A percentile compares a stretch with the other conserved stretches of the same genome.
phyloP scores from a whole-genome alignment of 1,284 basidiomycete species.

The Papiliotrema terrestris region DNA sequence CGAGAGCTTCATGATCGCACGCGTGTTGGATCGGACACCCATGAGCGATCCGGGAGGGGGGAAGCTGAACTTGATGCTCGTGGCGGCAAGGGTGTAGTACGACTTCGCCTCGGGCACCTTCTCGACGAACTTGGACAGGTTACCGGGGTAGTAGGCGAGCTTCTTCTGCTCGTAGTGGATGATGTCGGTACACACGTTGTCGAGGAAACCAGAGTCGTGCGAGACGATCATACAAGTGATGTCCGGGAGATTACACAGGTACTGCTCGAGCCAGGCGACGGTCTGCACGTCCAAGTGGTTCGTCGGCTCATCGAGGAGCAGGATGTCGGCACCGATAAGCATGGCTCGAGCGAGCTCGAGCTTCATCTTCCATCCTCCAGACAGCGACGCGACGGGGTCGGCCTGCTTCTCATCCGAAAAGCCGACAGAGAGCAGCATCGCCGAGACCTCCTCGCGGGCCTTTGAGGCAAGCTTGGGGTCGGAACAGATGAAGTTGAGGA shows the following conservation, averaged over 20 bases:
- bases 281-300: conserved; percentile 78
- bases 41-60: conserved; percentile 93
- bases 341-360: conserved; percentile 89
- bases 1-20: conserved; percentile 90
- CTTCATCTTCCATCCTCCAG: conserved; percentile 99
- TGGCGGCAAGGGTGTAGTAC: conserved; percentile 94
- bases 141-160: conserved; percentile 93
- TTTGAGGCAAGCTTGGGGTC: conserved; percentile 55
- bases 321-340: conserved; percentile 91
- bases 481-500: conserved; percentile 83
- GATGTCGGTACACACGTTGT: conserved; percentile 96
- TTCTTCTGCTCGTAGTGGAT: conserved; percentile 96
- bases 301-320: conserved; percentile 55
- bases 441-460: conserved; percentile 67
- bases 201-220: conserved; percentile 97
- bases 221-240: conserved; percentile 93
- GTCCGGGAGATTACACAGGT: conserved; percentile 72
- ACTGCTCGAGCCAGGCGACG: conserved; percentile 90
- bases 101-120: conserved; percentile 92
- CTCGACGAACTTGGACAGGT: conserved; percentile 86
- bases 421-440: conserved; percentile 79
- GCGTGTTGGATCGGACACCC: conserved; percentile 95
- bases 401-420: conserved; percentile 84
- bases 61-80: conserved; percentile 86
- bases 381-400: conserved; percentile 83